A percentile compares a stretch with the other conserved stretches of the same genome.
phyloP scores from a whole-genome alignment of 1,139 yeast genomes.

The Kodamaea suecica region DNA sequence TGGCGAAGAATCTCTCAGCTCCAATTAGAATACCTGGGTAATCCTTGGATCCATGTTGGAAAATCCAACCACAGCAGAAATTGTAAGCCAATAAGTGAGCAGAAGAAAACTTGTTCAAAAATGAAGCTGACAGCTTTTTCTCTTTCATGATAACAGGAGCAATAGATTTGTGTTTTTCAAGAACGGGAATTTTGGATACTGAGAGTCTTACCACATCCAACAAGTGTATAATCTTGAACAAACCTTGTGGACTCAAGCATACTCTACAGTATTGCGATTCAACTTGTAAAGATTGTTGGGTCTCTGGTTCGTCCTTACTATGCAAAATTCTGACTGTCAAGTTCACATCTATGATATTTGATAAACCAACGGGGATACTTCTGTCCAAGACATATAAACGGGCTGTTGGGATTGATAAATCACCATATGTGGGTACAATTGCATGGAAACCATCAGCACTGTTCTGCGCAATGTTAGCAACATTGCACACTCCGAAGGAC shows the following conservation, averaged over 20 bases:
- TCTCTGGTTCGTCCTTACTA: constrained; percentile 21
- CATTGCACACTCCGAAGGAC: constrained; percentile 21
- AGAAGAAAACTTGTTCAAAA: constrained; percentile 36
- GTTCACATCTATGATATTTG: constrained; percentile 46
- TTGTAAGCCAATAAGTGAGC: constrained; percentile 62
- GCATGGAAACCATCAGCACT: constrained; percentile 2
- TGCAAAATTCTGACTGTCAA: constrained; percentile 36
- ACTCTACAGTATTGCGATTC: constrained; percentile 58
- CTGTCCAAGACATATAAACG: constrained; percentile 38
- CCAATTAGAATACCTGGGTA: constrained; percentile 75
- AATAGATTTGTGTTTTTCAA: background rate
- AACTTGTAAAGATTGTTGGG: constrained; percentile 48
- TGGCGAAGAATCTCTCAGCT: constrained; percentile 65
- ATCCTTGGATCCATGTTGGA: constrained; percentile 40
- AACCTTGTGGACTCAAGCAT: constrained; percentile 51
- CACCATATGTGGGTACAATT: constrained; percentile 35
- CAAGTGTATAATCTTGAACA: constrained; percentile 36
- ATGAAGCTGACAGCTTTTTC: constrained; percentile 7
- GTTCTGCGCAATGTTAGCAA: constrained; percentile 16
- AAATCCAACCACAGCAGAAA: constrained; percentile 76
- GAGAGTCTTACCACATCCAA: constrained; percentile 14
- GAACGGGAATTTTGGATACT: background rate
- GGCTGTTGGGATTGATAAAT: constrained; percentile 38
- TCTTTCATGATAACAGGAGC: background rate
- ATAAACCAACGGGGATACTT: constrained; percentile 37